Base-by-base conservation (phyloP, 805 yeast species). In the Wickerhamomyces sydowiorum region DNA sequence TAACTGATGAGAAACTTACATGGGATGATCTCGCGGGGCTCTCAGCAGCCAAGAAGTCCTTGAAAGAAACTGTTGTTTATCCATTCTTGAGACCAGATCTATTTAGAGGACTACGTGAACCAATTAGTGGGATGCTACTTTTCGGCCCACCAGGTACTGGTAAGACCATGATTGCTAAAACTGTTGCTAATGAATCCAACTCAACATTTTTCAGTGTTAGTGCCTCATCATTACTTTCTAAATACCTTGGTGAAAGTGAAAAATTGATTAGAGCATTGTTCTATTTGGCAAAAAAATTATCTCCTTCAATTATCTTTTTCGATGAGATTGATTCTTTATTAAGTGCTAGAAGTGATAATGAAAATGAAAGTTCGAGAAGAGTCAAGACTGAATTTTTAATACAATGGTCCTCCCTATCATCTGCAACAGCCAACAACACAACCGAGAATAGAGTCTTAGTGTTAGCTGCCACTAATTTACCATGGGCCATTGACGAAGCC, bases 71-170 rank as follows among this genome's bases (percentile, higher is more conserved):
- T 0, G 98, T 91, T 4, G 98, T 93, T 13, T 91, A 93, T 59
- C 99, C 99, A 20, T 90, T 91, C 58, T 65, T 93, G 50, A 73
- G 99, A 37, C 99, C 98, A 0, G 98, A 93, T 62, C 69, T 91
- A 48, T 93, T 91, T 57, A 76, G 80, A 45, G 98, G 98, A 1
- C 67, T 93, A 45, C 72, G 98, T 51, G 98, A 90, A 64, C 99
- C 99, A 0, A 93, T 96, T 0, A 69, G 96, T 53, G 99, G 99
- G 3, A 90, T 91, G 96, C 69, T 91, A 22, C 65, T 91, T 36
- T 91, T 91, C 65, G 99, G 99, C 0, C 99, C 99, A 0, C 98
- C 99, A 0, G 99, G 99, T 7, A 91, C 99, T 0, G 99, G 99
- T 45, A 91, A 91, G 55, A 91, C 99, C 0, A 91, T 93, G 99